Evolutionary conservation across 2,329 filamentous ascomycete genomes (phyloP).

Genomic region (Tolypocladium tundrense): DNA sequence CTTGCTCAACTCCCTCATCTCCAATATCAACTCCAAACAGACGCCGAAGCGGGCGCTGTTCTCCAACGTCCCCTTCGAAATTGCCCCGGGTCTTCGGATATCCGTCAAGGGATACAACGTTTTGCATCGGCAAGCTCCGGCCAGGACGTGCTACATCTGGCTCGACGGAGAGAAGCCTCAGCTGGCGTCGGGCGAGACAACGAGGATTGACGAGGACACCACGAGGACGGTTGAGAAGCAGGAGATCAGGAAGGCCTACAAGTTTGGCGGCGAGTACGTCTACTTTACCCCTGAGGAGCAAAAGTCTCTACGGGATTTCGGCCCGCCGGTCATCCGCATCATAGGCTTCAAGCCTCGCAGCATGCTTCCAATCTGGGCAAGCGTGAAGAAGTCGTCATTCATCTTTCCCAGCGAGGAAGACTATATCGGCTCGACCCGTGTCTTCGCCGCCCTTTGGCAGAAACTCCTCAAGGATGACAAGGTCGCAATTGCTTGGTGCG

Average conservation of each 20-base stretch:
- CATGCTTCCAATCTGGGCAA: conserved; percentile 71
- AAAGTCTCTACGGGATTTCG: conserved; percentile 66
- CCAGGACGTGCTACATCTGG: conserved; percentile 79
- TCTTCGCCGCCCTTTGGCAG: conserved; percentile 83
- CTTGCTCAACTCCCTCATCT: conserved; percentile 68
- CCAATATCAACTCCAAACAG: conserved; percentile 84
- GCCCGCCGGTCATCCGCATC: conserved; percentile 72
- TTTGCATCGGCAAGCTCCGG: conserved; percentile 72
- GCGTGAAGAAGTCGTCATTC: conserved; percentile 76
- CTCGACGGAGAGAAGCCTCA: conserved; percentile 76
- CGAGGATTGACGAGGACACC: conserved; percentile 67
- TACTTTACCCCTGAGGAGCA: conserved; percentile 80
- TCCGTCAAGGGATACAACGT: conserved; percentile 90
- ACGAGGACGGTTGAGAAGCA: conserved; percentile 65
- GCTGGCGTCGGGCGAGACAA: conserved; percentile 65
- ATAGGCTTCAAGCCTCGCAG: conserved; percentile 85
- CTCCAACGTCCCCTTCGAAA: conserved; percentile 74
- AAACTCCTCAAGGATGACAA: conserved; percentile 74
- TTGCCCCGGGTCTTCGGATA: conserved; percentile 75
- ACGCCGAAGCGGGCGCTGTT: conserved; percentile 79
- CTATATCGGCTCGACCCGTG: conserved; percentile 81
- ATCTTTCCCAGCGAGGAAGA: conserved; percentile 90
- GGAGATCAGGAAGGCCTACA: conserved; percentile 87
- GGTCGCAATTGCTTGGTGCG: conserved; percentile 81
- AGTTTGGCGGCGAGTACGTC: conserved; percentile 86